Base-by-base conservation (phyloP, 805 yeast genomes). In the Debaryomyces tyrocola region DNA sequence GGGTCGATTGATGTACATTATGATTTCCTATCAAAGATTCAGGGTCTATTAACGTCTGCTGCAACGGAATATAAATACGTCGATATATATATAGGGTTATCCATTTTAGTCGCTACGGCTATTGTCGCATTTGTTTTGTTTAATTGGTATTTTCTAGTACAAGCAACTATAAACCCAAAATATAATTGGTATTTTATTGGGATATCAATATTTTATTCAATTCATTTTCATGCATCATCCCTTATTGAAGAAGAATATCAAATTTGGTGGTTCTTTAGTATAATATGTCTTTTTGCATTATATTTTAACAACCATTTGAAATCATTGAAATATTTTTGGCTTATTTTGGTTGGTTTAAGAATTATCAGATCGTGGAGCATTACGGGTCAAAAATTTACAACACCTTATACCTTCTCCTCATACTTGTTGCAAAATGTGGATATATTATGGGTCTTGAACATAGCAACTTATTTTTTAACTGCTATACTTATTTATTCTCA, bases 221-320 rank as follows among this genome's bases (percentile, higher is more conserved):
- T 85, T 52, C 89, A 91, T 67, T 96, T 91, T 9, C 89, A 95
- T 49, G 91, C 96, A 21, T 71, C 77, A 4, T 70, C 76, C 3
- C 73, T 91, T 47, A 86, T 94, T 14, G 99, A 94, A 59, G 99
- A 94, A 63, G 99, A 94, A 60, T 96, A 94, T 60, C 97, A 91
- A 60, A 64, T 91, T 14, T 94, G 99, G 99, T 94, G 96, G 88
- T 87, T 62, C 27, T 56, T 67, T 14, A 54, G 66, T 3, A 43
- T 62, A 0, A 40, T 57, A 11, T 49, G 49, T 29, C 45, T 56
- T 4, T 28, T 53, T 2, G 38, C 44, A 4, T 44, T 62, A 14
- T 43, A 38, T 33, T 33, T 41, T 12, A 47, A 36, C 41, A 38
- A 41, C 12, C 42, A 37, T 9, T 48, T 44, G 41, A 40, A 39